These are phyloP conservation scores for Candida ipomoeae DNA, from an alignment of 805 yeast genomes.

Conservation along the genomic window DNA sequence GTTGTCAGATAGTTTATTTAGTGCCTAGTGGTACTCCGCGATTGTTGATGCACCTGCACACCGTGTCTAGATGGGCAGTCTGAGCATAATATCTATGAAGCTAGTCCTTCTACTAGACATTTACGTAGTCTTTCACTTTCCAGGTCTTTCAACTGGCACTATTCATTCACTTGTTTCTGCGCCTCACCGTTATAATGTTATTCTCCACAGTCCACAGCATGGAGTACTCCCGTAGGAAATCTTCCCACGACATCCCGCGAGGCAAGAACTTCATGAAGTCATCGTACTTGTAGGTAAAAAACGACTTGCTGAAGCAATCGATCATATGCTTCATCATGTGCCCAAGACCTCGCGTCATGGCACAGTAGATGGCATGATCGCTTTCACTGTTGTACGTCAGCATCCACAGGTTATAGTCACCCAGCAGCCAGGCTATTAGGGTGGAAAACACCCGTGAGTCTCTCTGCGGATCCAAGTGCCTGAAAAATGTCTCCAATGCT, in stretches of 20 bases:
- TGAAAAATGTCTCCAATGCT: constrained; percentile 29
- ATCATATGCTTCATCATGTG: constrained; percentile 32
- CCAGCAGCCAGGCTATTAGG: constrained; percentile 25
- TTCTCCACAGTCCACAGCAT: constrained; percentile 31
- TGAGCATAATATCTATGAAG: background rate
- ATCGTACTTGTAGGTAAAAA: constrained; percentile 33
- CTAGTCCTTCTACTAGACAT: too few relatives aligned
- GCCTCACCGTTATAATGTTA: constrained; percentile 23
- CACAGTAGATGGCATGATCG: constrained; percentile 28
- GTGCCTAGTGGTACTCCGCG: background rate
- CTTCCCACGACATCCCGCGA: constrained; percentile 17
- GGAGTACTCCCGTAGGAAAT: constrained; percentile 19
- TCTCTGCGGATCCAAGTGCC: constrained; percentile 20
- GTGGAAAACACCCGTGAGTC: constrained; percentile 15
- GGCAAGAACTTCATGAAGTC: constrained; percentile 31
- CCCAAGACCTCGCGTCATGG: constrained; percentile 42
- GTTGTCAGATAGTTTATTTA: background rate
- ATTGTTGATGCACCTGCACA: constrained; percentile 1
- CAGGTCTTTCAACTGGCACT: background rate
- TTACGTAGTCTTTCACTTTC: background rate
- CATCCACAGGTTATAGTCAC: constrained; percentile 31
- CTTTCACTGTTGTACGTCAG: constrained; percentile 28
- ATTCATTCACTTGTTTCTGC: background rate
- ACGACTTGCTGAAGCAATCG: constrained; percentile 24
- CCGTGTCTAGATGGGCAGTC: too few relatives aligned